Conservation (phyloP, 257 asterid species). For the Paulownia fortunei region DNA sequence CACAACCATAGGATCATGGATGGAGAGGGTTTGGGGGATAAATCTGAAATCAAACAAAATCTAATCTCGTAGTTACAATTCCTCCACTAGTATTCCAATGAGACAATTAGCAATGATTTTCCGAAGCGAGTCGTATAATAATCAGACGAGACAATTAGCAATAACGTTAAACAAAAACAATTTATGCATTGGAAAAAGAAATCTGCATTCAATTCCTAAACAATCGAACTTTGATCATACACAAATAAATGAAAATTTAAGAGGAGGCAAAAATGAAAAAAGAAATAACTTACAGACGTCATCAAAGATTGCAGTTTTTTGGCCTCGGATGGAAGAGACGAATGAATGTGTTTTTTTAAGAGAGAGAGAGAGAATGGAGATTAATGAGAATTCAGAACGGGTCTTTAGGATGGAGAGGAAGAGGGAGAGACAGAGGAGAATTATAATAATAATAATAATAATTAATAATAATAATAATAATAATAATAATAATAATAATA, state of each 20-base stretch:
- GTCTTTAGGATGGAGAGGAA: conserved; percentile 42
- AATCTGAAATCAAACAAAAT: not conserved
- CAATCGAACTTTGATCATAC: not conserved
- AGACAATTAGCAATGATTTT: not conserved
- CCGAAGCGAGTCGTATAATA: no score
- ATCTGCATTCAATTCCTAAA: not conserved
- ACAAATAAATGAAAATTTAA: not conserved
- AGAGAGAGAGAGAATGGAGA: conserved; percentile 29
- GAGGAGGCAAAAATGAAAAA: not conserved
- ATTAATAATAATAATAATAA: no score
- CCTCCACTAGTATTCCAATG: not conserved
- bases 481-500: not conserved
- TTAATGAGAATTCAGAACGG: conserved; percentile 39
- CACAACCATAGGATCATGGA: not conserved
- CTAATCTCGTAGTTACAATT: not conserved
- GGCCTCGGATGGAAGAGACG: conserved; percentile 35
- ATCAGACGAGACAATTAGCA: not conserved
- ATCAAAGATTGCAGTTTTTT: conserved; percentile 44
- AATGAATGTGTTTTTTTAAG: conserved; percentile 25
- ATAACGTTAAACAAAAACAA: not conserved
- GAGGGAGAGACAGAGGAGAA: conserved; percentile 7
- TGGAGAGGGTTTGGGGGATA: conserved; percentile 8
- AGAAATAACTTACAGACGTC: conserved; percentile 64
- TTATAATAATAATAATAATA: not conserved
- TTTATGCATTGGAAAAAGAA: not conserved